Conservation (phyloP, 164 flowering plant genomes). For the Sextonia rubra region DNA sequence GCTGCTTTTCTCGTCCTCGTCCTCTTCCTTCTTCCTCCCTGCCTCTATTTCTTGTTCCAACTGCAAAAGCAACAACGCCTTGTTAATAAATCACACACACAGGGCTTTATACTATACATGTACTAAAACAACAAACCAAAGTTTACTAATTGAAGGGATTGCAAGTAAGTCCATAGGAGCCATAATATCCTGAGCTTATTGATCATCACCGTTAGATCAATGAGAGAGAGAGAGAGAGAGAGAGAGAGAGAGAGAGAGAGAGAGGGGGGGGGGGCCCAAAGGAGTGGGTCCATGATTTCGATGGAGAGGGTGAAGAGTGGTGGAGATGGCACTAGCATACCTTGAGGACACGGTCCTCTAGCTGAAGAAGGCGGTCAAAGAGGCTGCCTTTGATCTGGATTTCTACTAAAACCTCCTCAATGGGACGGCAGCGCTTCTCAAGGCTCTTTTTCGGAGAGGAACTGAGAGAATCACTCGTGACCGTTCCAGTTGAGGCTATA, state of each 20-base stretch:
- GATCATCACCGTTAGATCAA: not conserved
- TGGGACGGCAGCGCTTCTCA: conserved; percentile 70
- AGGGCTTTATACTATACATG: no score
- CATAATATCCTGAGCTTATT: no score
- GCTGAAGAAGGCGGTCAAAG: conserved; percentile 46
- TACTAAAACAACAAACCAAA: no score
- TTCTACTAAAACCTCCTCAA: conserved; percentile 51
- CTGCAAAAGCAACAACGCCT: conserved; percentile 36
- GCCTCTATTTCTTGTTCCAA: conserved; percentile 38
- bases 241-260: no score
- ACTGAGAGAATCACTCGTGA: conserved; percentile 29
- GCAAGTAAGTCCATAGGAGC: not conserved
- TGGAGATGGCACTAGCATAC: conserved; percentile 17
- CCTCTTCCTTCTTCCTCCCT: conserved; percentile 9
- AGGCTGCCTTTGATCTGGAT: conserved; percentile 58
- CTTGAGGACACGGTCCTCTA: conserved; percentile 59
- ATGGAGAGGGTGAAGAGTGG: not conserved
- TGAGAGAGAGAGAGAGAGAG: no score
- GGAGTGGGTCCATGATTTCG: no score
- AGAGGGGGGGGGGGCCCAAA: no score
- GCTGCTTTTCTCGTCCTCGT: conserved; percentile 11
- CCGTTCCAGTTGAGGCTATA: conserved; percentile 43
- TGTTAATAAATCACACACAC: no score
- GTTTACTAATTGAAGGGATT: not conserved
- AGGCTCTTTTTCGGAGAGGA: conserved; percentile 48